Base-by-base conservation (phyloP, 1,284 basidiomycete genomes). In the Sanghuangporus sanghuang region DNA sequence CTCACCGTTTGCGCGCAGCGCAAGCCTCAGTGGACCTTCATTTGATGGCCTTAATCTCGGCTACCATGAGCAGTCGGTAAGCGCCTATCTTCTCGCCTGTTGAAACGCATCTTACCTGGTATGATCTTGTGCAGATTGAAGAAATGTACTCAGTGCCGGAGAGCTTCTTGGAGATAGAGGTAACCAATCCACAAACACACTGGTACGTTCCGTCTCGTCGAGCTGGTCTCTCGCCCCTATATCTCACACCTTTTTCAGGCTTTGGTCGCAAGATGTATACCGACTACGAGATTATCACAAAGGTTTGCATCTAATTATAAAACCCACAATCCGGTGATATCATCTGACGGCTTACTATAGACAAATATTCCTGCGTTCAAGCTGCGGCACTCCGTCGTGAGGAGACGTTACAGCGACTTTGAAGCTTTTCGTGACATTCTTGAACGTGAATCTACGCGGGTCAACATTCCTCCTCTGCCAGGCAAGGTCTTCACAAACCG, bases 351-450 rank as follows among this genome's bases (percentile, higher is more conserved):
- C 16, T 59, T 23, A 42, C 18, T 16, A 12, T 69, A 98, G 91
- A 99, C 96, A 68, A 99, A 99, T 77, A 99, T 99, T 70, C 97
- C 96, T 36, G 97, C 96, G 0, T 99, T 99, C 84, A 97, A 98
- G 74, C 83, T 98, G 61, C 89, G 93, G 50, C 95, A 97, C 78
- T 98, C 95, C 1, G 82, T 93, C 54, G 97, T 99, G 35, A 88
- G 96, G 64, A 83, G 97, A 62, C 91, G 97, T 58, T 99, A 99
- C 76, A 97, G 95, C 56, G 96, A 99, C 77, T 99, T 99, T 74
- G 96, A 99, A 75, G 96, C 96, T 6, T 99, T 99, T 81, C 87
- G 96, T 58, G 96, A 99, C 75, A 93, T 98, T 71, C 87, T 99
- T 56, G 97, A 99, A 77, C 88, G 95, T 69, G 96, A 99, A 77